A percentile compares a stretch with the other conserved stretches of the same genome.
These are phyloP conservation scores for Populus trichocarpa DNA, from an alignment of 441 rosid genomes.

Conservation along the genomic window DNA sequence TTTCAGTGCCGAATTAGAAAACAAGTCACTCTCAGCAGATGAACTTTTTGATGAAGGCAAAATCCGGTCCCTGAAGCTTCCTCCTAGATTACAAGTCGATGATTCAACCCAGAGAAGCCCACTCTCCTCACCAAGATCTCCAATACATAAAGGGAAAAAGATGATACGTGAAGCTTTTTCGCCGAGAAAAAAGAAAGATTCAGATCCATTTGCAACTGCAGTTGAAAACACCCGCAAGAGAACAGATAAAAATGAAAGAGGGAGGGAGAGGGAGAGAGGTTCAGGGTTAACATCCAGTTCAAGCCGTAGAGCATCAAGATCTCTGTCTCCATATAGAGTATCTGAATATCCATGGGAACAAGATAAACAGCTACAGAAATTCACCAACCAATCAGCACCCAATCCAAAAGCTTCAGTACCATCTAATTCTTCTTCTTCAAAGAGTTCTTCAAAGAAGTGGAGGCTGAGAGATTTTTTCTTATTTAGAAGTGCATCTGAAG, in stretches of 20 bases:
- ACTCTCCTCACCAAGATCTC: conserved; percentile 41
- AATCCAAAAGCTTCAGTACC: conserved; percentile 20
- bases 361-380: conserved; percentile 29
- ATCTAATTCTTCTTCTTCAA: conserved; percentile 22
- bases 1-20: conserved; percentile 38
- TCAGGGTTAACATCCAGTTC: conserved; percentile 26
- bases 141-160: conserved; percentile 31
- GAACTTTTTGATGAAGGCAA: conserved; percentile 85
- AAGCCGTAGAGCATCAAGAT: conserved; percentile 54
- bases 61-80: conserved; percentile 66
- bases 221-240: conserved; percentile 33
- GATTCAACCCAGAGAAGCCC: conserved; percentile 19
- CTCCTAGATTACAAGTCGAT: conserved; percentile 44
- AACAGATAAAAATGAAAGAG: conserved; percentile 44
- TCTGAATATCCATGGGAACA: conserved; percentile 79
- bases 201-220: conserved; percentile 41
- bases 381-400: conserved; percentile 22
- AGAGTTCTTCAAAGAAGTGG: conserved; percentile 68
- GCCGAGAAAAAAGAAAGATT: conserved; percentile 42
- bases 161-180: conserved; percentile 50
- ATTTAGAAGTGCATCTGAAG: conserved; percentile 90
- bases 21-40: conserved; percentile 59
- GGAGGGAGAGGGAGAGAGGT: conserved; percentile 60
- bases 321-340: conserved; percentile 71
- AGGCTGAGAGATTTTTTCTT: conserved; percentile 64